Evolutionary conservation across 2,329 filamentous ascomycete species (phyloP).

Genomic region (Escovopsis sp.): DNA sequence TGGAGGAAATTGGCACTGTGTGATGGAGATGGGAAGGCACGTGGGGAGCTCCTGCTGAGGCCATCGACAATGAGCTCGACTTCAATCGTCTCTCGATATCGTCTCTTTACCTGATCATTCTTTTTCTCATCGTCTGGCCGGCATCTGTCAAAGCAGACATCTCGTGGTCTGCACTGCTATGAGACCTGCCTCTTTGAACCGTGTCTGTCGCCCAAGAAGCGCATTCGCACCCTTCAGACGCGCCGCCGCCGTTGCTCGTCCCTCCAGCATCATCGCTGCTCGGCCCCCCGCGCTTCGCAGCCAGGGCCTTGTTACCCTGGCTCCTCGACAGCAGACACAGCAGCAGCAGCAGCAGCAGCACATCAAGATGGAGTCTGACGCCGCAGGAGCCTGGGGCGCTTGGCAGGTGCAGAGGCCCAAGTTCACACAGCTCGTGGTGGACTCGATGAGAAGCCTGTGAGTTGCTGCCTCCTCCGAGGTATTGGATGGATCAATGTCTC

Average conservation of each 20-base stretch:
- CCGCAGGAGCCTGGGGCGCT: conserved; percentile 21
- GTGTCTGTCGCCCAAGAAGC: too few relatives aligned
- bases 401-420: conserved; percentile 23
- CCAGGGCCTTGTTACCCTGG: too few relatives aligned
- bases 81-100: too few relatives aligned
- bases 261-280: background rate
- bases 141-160: background rate
- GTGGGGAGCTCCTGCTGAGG: too few relatives aligned
- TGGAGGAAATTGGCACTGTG: too few relatives aligned
- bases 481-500: background rate
- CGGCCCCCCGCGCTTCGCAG: too few relatives aligned
- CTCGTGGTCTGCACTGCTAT: background rate
- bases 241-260: background rate
- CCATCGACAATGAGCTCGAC: too few relatives aligned
- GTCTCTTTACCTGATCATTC: too few relatives aligned
- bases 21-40: too few relatives aligned
- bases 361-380: conserved; percentile 8
- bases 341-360: background rate
- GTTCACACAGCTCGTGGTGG: conserved; percentile 50
- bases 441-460: conserved; percentile 66
- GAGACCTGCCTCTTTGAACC: background rate
- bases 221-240: too few relatives aligned
- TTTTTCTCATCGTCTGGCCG: too few relatives aligned
- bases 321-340: background rate
- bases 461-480: conserved; percentile 16